phyloP scores from a whole-genome alignment of 768 basidiomycete species.

The Boletus subcaerulescens region DNA sequence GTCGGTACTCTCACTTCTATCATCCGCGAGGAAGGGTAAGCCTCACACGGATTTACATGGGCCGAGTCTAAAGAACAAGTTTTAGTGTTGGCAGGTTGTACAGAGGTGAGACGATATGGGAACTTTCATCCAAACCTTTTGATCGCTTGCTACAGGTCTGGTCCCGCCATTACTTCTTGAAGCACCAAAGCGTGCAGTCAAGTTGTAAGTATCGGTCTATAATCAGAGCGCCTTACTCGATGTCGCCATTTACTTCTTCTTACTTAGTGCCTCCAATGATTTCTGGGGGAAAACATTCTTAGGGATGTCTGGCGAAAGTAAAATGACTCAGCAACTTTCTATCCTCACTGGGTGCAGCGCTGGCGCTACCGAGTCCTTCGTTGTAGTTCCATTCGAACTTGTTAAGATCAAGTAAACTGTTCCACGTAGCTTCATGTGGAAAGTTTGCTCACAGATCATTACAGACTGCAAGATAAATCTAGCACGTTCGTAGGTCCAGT shows the following conservation, averaged over 20 bases:
- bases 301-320: slow-evolving; percentile 56
- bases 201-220: slow-evolving; percentile 59
- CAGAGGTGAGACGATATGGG: slow-evolving; percentile 52
- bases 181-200: slow-evolving; percentile 97
- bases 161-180: slow-evolving; percentile 94
- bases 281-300: slow-evolving; percentile 91
- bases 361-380: slow-evolving; percentile 93
- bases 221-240: background rate
- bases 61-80: background rate
- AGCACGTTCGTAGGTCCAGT: slow-evolving; percentile 89
- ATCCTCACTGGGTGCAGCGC: slow-evolving; percentile 90
- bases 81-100: slow-evolving; percentile 78
- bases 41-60: background rate
- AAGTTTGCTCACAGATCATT: background rate
- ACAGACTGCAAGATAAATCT: slow-evolving; percentile 86
- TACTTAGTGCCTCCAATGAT: slow-evolving; percentile 75
- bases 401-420: slow-evolving; percentile 73
- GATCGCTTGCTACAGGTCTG: slow-evolving; percentile 51
- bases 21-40: slow-evolving; percentile 87
- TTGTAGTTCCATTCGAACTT: slow-evolving; percentile 95
- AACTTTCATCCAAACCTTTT: background rate
- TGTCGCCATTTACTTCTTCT: background rate
- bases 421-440: background rate
- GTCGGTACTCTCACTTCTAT: slow-evolving; percentile 82
- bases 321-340: slow-evolving; percentile 89